These are phyloP conservation scores for Excoecaria cochinchinensis DNA, from an alignment of 345 rosid genomes.

Conservation along the genomic window DNA sequence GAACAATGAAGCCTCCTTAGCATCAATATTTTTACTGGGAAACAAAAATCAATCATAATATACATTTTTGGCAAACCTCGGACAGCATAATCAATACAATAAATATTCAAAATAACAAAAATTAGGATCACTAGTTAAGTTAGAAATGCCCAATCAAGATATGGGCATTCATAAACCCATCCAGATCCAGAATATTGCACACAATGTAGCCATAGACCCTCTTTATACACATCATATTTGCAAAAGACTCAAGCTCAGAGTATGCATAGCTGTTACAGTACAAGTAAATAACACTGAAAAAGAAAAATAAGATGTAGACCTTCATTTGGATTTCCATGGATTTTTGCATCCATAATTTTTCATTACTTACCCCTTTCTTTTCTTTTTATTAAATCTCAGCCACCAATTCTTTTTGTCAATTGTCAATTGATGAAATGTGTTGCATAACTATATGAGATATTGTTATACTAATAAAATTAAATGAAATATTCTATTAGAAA, in stretches of 20 bases:
- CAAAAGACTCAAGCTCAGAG: constrained; percentile 20
- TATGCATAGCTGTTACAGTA: not conserved
- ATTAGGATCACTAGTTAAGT: constrained; percentile 2
- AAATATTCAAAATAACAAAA: not conserved
- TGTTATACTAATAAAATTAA: no score
- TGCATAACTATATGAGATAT: no score
- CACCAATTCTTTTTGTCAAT: no score
- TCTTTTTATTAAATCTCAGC: no score
- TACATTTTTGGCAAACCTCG: not conserved
- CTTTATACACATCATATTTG: constrained; percentile 67
- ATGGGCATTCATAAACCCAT: constrained; percentile 76
- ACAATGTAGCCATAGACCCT: constrained; percentile 78
- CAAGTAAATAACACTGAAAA: not conserved
- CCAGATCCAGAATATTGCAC: constrained; percentile 72
- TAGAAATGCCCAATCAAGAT: constrained; percentile 68
- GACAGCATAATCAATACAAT: not conserved
- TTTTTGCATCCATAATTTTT: no score
- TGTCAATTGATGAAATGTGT: no score
- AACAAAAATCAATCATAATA: not conserved
- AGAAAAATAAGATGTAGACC: no score
- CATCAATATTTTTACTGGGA: not conserved
- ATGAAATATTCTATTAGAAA: no score
- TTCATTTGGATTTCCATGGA: no score
- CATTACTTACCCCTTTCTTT: no score
- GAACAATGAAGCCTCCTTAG: no score